A percentile compares a stretch with the other conserved stretches of the same genome.
These are phyloP conservation scores for Sordariomycetes sp. DNA, from an alignment of 2,329 filamentous ascomycete genomes.

Conservation along the genomic window DNA sequence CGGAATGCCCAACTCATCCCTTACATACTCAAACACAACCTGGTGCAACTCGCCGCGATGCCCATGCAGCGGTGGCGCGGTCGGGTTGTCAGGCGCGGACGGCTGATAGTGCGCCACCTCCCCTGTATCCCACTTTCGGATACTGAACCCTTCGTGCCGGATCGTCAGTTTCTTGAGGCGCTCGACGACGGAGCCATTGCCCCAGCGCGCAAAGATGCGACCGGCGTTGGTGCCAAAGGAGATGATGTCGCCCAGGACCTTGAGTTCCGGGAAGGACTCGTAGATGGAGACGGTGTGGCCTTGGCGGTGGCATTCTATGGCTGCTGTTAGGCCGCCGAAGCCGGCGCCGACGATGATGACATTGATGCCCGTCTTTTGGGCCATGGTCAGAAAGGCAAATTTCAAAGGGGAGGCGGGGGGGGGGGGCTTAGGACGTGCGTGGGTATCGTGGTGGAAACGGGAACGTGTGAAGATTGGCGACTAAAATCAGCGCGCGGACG, in stretches of 20 bases:
- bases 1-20: conserved; percentile 37
- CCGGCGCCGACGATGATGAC: conserved; percentile 12
- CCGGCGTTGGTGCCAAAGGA: conserved; percentile 47
- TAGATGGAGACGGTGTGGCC: conserved; percentile 46
- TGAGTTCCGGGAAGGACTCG: conserved; percentile 43
- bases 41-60: conserved; percentile 47
- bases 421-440: too few species aligned
- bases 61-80: conserved; percentile 43
- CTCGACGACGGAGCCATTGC: conserved; percentile 13
- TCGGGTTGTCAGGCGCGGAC: conserved; percentile 25
- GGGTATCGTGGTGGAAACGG: too few species aligned
- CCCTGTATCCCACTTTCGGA: conserved; percentile 46
- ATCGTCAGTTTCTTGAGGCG: not conserved
- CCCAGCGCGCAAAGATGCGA: conserved; percentile 48
- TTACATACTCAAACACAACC: conserved; percentile 43
- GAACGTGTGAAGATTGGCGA: too few species aligned
- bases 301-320: conserved; percentile 48
- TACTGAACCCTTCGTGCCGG: conserved; percentile 38
- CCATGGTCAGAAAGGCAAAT: not conserved
- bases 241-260: conserved; percentile 48
- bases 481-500: too few species aligned
- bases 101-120: conserved; percentile 45
- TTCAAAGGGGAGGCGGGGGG: not conserved
- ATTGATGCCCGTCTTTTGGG: conserved; percentile 3
- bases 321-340: conserved; percentile 48